Evolutionary conservation across 2,329 filamentous ascomycete genomes (phyloP).

Genomic region (Monosporascus sp.): DNA sequence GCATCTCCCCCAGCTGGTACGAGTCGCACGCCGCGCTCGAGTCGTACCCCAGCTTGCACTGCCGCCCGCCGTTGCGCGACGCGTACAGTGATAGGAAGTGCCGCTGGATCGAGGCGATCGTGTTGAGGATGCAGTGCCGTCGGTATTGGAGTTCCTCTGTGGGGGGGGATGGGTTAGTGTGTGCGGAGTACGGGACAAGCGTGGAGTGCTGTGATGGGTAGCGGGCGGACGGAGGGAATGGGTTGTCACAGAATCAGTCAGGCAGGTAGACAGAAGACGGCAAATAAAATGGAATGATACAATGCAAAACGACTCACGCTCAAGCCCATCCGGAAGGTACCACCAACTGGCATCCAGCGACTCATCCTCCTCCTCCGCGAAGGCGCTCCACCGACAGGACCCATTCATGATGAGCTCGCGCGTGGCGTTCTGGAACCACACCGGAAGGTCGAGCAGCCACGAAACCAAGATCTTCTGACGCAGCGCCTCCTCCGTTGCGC

Average conservation of each 20-base stretch:
- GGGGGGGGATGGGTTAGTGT: not conserved
- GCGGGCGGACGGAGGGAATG: not conserved
- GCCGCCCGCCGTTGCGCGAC: constrained; percentile 51
- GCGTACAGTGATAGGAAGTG: constrained; percentile 66
- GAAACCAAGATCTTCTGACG: constrained; percentile 66
- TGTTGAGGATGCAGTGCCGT: constrained; percentile 61
- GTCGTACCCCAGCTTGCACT: constrained; percentile 72
- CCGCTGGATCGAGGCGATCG: constrained; percentile 62
- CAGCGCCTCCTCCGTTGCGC: constrained; percentile 57
- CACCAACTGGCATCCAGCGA: constrained; percentile 54
- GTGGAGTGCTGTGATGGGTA: not conserved
- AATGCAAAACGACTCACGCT: constrained; percentile 41
- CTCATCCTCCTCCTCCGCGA: constrained; percentile 25
- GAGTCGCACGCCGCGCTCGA: constrained; percentile 67
- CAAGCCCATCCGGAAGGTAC: constrained; percentile 64
- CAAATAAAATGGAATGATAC: not conserved
- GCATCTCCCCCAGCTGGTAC: constrained; percentile 73
- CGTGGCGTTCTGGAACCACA: constrained; percentile 56
- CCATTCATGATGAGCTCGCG: constrained; percentile 62
- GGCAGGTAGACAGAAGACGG: not conserved
- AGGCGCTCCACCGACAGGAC: constrained; percentile 51
- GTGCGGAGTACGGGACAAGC: not conserved
- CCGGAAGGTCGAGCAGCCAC: constrained; percentile 57
- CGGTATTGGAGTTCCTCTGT: constrained; percentile 62
- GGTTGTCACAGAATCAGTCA: constrained; percentile 3